phyloP scores from a whole-genome alignment of 192 early-diverging fungal species.

The Coemansia sp. region DNA sequence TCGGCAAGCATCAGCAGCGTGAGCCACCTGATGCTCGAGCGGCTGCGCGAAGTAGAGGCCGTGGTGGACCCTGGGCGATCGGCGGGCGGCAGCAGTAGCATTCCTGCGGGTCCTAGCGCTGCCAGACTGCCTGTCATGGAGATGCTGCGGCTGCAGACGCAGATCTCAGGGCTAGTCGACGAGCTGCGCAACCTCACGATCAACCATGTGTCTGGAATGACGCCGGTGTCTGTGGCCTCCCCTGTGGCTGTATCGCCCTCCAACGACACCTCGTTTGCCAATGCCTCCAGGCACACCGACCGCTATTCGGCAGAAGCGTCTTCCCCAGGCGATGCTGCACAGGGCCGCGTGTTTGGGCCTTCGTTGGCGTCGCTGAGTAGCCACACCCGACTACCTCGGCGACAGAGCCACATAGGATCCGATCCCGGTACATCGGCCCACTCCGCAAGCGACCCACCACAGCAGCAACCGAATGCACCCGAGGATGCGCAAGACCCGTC shows the following conservation, averaged over 20 bases:
- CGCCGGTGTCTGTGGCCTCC: constrained; percentile 5
- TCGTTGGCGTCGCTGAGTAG: not conserved
- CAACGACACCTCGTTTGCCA: not conserved
- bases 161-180: constrained; percentile 47
- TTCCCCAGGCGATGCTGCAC: no score
- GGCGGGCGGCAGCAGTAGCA: not conserved
- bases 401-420: not conserved
- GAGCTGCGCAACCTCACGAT: constrained; percentile 49
- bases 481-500: not conserved
- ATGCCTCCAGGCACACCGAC: not conserved
- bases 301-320: not conserved
- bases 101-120: not conserved
- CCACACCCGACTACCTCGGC: not conserved
- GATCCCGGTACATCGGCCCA: not conserved
- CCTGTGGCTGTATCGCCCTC: not conserved
- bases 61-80: constrained; percentile 1
- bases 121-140: constrained; percentile 37
- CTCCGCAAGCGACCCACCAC: not conserved
- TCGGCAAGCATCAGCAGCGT: constrained; percentile 22
- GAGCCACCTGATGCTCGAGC: constrained; percentile 37
- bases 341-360: not conserved
- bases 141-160: constrained; percentile 52
- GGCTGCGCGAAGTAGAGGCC: constrained; percentile 11
- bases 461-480: not conserved
- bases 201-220: constrained; percentile 24